phyloP scores from a whole-genome alignment of 2,329 filamentous ascomycete genomes.

The Aspergillus nomiae region DNA sequence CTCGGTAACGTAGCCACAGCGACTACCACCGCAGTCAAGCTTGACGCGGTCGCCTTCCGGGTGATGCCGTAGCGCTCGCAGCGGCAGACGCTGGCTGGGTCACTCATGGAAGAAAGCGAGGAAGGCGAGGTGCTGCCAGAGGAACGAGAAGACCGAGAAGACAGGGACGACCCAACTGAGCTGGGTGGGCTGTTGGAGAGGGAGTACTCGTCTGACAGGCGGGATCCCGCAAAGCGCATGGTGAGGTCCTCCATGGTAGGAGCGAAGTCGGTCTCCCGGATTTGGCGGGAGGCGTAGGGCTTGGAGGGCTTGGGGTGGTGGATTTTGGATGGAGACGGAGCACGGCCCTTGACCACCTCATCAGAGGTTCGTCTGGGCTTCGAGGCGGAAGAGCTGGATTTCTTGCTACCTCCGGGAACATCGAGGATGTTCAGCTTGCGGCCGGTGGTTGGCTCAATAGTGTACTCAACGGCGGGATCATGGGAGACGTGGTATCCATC shows the following conservation, averaged over 20 bases:
- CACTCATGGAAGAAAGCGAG: constrained; percentile 67
- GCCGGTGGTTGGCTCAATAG: constrained; percentile 92
- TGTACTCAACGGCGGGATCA: constrained; percentile 87
- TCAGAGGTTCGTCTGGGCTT: constrained; percentile 51
- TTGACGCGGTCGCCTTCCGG: constrained; percentile 87
- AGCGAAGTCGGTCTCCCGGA: constrained; percentile 80
- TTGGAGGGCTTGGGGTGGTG: constrained; percentile 86
- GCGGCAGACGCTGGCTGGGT: constrained; percentile 69
- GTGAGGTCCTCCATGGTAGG: constrained; percentile 78
- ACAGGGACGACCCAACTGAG: constrained; percentile 66
- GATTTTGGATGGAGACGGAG: constrained; percentile 86
- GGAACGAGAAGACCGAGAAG: constrained; percentile 75
- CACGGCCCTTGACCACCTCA: constrained; percentile 84
- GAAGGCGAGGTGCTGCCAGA: constrained; percentile 58
- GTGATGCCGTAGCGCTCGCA: constrained; percentile 98
- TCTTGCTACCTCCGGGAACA: constrained; percentile 64
- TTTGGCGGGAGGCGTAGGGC: constrained; percentile 82
- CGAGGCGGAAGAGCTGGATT: constrained; percentile 37
- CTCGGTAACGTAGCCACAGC: constrained; percentile 76
- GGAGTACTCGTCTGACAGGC: constrained; percentile 70
- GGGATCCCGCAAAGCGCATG: constrained; percentile 71
- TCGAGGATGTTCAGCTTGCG: constrained; percentile 98
- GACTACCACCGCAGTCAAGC: constrained; percentile 88
- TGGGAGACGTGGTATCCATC: constrained; percentile 98
- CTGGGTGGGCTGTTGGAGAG: constrained; percentile 74